Conservation (phyloP, 1,284 basidiomycete species). For the Meripilus lineatus region DNA sequence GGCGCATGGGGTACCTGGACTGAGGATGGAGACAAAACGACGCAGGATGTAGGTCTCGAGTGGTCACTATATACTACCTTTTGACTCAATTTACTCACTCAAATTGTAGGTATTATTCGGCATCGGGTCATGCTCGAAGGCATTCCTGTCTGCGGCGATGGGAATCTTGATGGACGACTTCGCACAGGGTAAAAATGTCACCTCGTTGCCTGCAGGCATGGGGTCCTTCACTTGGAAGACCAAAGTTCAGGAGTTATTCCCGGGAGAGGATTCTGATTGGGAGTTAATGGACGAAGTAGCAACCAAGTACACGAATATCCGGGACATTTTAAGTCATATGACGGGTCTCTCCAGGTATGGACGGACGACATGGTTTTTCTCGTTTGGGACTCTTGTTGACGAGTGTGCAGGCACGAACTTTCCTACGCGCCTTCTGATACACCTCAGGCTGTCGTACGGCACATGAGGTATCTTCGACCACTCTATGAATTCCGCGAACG, state of each 20-base stretch:
- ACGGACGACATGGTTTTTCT: neutral
- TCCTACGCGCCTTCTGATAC: neutral
- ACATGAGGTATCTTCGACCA: slow-evolving; percentile 25
- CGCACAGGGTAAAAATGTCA: slow-evolving; percentile 28
- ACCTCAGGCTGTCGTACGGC: slow-evolving; percentile 3
- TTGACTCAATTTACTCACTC: neutral
- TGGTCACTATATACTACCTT: neutral
- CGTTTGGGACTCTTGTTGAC: neutral
- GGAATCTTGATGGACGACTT: slow-evolving; percentile 38
- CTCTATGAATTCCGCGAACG: slow-evolving; percentile 28
- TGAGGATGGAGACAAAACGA: slow-evolving; percentile 15
- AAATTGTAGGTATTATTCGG: slow-evolving; percentile 32
- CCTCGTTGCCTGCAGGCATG: slow-evolving; percentile 29
- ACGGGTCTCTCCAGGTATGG: slow-evolving; percentile 31
- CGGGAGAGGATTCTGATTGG: slow-evolving; percentile 25
- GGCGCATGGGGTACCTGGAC: slow-evolving; percentile 1
- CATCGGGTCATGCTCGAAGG: slow-evolving; percentile 34
- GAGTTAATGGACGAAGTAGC: slow-evolving; percentile 31
- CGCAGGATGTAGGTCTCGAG: slow-evolving; percentile 22
- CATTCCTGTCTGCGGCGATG: slow-evolving; percentile 33
- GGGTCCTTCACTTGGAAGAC: slow-evolving; percentile 30
- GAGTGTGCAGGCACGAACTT: slow-evolving; percentile 8
- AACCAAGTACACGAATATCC: slow-evolving; percentile 27
- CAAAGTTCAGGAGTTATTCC: slow-evolving; percentile 30
- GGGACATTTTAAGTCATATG: slow-evolving; percentile 34